Percentiles rank a stretch among this genome's conserved stretches.
These are phyloP conservation scores for Boletus insuetus DNA, from an alignment of 768 basidiomycete genomes.

Conservation along the genomic window DNA sequence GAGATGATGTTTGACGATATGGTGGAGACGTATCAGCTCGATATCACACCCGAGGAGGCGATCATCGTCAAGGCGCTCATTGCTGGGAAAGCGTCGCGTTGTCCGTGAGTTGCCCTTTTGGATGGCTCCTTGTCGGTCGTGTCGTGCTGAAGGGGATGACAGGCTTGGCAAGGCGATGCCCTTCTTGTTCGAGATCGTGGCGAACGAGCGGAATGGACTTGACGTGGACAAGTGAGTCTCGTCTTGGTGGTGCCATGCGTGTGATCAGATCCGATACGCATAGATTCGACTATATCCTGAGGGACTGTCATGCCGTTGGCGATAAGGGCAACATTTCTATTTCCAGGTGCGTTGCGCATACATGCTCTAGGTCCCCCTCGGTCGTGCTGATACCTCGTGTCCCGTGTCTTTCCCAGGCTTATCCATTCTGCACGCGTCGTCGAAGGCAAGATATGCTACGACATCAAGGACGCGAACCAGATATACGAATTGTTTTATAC, in stretches of 20 bases:
- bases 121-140: not conserved
- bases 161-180: constrained; percentile 50
- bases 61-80: constrained; percentile 77
- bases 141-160: not conserved
- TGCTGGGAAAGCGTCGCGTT: constrained; percentile 52
- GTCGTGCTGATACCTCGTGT: not conserved
- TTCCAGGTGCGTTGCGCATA: constrained; percentile 36
- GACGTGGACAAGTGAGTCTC: constrained; percentile 81
- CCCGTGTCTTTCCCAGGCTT: constrained; percentile 41
- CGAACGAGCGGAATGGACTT: constrained; percentile 76
- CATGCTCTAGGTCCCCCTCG: not conserved
- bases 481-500: constrained; percentile 73
- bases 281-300: constrained; percentile 80
- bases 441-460: constrained; percentile 72
- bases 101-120: constrained; percentile 37
- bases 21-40: constrained; percentile 52
- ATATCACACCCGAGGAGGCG: constrained; percentile 47
- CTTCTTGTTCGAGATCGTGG: constrained; percentile 83
- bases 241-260: not conserved
- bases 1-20: constrained; percentile 81
- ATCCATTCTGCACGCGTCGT: constrained; percentile 75
- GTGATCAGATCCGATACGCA: too few species aligned
- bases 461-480: constrained; percentile 77
- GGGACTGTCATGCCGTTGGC: constrained; percentile 73
- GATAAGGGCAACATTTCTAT: constrained; percentile 52